A percentile compares a stretch with the other conserved stretches of the same genome.
phyloP scores from a whole-genome alignment of 2,329 filamentous ascomycete genomes.

The Fusarium gaditjirri region DNA sequence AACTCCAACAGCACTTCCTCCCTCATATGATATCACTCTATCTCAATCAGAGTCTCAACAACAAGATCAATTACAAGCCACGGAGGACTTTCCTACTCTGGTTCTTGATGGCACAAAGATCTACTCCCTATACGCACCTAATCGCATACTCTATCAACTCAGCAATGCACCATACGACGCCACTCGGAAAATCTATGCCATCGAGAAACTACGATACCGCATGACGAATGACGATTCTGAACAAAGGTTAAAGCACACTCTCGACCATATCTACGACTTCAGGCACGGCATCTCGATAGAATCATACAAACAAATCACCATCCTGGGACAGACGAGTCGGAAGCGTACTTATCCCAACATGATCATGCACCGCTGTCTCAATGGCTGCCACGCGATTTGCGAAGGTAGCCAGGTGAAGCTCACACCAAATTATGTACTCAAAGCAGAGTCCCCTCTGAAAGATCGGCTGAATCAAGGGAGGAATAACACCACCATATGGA shows the following conservation, averaged over 20 bases:
- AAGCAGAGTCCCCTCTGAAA: conserved; percentile 28
- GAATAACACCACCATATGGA: conserved; percentile 41
- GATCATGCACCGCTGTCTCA: conserved; percentile 29
- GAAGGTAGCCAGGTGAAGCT: conserved; percentile 34
- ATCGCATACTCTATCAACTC: conserved; percentile 40
- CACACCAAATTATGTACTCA: conserved; percentile 19
- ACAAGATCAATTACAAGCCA: not conserved
- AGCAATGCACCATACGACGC: conserved; percentile 41
- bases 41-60: not conserved
- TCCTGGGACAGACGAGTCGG: conserved; percentile 36
- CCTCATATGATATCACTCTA: conserved; percentile 12
- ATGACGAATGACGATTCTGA: conserved; percentile 19
- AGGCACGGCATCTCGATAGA: conserved; percentile 22
- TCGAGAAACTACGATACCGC: conserved; percentile 45
- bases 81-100: conserved; percentile 30
- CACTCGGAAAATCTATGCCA: conserved; percentile 25
- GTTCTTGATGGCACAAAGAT: conserved; percentile 37
- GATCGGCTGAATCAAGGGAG: conserved; percentile 38
- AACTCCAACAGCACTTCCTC: not conserved
- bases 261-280: conserved; percentile 48
- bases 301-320: not conserved
- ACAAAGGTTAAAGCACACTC: conserved; percentile 29
- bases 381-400: not conserved
- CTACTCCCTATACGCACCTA: conserved; percentile 32
- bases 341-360: conserved; percentile 37